phyloP scores from a whole-genome alignment of 169 alveolate species.

The Miamiensis avidus region DNA sequence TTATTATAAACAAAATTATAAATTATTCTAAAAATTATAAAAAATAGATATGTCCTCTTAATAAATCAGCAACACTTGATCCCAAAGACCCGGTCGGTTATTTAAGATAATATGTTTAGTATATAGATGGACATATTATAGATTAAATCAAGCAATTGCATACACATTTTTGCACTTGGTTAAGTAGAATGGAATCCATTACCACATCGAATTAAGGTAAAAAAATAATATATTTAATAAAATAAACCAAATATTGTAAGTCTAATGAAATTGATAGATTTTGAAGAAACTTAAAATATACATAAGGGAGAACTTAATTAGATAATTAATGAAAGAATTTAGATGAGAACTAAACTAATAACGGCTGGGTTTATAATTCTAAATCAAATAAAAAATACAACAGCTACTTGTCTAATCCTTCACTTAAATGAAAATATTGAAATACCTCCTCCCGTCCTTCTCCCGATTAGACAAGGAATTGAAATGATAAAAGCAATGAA shows the following conservation, averaged over 20 bases:
- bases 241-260: neutral
- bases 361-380: neutral
- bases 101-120: neutral
- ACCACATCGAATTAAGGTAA: conserved; percentile 9
- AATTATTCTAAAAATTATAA: too few relatives aligned
- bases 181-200: conserved; percentile 33
- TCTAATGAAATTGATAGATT: neutral
- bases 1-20: too few relatives aligned
- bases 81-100: conserved; percentile 49
- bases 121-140: conserved; percentile 12
- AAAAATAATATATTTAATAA: conserved; percentile 1
- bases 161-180: conserved; percentile 26
- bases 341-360: neutral
- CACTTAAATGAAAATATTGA: conserved; percentile 8
- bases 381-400: conserved; percentile 1
- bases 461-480: neutral
- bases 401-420: neutral
- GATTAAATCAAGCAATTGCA: conserved; percentile 12
- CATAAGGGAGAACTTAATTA: neutral
- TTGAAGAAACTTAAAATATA: neutral
- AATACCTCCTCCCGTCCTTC: neutral
- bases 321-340: neutral
- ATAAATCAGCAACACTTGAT: conserved; percentile 42
- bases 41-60: conserved; percentile 49
- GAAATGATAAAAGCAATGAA: conserved; percentile 8